Evolutionary conservation across 192 early-diverging fungal genomes (phyloP).

Genomic region (Umbelopsis sp.): DNA sequence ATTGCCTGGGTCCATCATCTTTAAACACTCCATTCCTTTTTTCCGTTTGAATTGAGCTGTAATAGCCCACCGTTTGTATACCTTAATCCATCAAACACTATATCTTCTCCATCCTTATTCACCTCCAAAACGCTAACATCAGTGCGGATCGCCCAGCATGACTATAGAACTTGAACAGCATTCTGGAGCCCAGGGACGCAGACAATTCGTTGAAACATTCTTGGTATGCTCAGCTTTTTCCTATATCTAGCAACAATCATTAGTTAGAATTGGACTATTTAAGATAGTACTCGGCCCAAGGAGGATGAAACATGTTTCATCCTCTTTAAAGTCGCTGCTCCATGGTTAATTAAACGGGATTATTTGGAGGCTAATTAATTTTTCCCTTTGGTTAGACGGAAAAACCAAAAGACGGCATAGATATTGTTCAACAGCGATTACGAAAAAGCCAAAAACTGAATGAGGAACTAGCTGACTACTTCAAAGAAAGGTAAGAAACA

Average conservation of each 20-base stretch:
- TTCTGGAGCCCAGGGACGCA: background rate
- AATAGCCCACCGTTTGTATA: background rate
- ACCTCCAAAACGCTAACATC: background rate
- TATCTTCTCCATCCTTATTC: background rate
- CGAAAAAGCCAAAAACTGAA: constrained; percentile 43
- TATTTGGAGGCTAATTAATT: constrained; percentile 5
- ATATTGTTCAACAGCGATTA: constrained; percentile 50
- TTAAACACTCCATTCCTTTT: constrained; percentile 22
- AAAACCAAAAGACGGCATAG: constrained; percentile 50
- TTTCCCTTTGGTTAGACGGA: constrained; percentile 31
- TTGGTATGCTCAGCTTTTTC: constrained; percentile 6
- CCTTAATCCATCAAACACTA: background rate
- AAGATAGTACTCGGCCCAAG: too few relatives aligned
- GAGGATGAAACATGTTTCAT: background rate
- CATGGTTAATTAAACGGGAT: background rate
- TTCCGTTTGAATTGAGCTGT: background rate
- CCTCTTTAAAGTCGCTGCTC: background rate
- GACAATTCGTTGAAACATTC: constrained; percentile 11
- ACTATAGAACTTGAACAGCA: background rate
- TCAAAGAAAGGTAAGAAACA: constrained; percentile 49
- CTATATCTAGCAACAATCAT: background rate
- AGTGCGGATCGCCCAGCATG: background rate
- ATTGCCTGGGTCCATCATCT: constrained; percentile 15
- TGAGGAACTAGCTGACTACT: constrained; percentile 47
- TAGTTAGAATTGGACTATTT: too few relatives aligned